Conservation (phyloP, 805 yeast species). For the Dipodascopsis uninucleata region DNA sequence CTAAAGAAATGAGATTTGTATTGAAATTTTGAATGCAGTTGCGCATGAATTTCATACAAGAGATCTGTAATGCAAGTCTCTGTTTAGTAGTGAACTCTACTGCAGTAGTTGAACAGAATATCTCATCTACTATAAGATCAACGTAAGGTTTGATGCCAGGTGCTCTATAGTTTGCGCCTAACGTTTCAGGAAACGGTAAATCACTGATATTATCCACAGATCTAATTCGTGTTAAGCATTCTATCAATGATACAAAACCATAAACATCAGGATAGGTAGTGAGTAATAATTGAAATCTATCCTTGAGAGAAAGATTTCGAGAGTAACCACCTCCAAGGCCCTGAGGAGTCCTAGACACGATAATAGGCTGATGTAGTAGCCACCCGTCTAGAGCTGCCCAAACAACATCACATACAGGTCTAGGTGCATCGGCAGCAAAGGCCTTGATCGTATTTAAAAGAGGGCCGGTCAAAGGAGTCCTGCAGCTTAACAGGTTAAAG, state of each 20-base stretch:
- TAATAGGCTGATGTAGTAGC: conserved; percentile 46
- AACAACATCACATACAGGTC: conserved; percentile 44
- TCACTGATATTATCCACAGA: conserved; percentile 32
- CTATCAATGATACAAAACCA: conserved; percentile 60
- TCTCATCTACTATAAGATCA: conserved; percentile 64
- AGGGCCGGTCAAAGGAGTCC: conserved; percentile 52
- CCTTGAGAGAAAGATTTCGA: conserved; percentile 40
- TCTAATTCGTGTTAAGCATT: conserved; percentile 35
- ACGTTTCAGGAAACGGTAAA: conserved; percentile 55
- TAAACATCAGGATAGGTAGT: conserved; percentile 51
- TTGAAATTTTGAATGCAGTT: conserved; percentile 50
- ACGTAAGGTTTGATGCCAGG: conserved; percentile 77
- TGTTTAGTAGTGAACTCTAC: conserved; percentile 40
- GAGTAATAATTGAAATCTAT: conserved; percentile 46
- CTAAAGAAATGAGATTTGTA: conserved; percentile 49
- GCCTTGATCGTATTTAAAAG: conserved; percentile 55
- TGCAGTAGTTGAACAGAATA: conserved; percentile 51
- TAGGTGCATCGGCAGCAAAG: conserved; percentile 48
- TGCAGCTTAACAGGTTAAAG: conserved; percentile 45
- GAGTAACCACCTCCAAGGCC: conserved; percentile 32
- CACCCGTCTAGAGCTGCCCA: conserved; percentile 74
- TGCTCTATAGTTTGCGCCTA: conserved; percentile 60
- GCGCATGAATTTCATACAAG: conserved; percentile 52
- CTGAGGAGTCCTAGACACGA: conserved; percentile 15
- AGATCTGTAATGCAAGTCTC: conserved; percentile 48